Evolutionary conservation across 768 basidiomycete genomes (phyloP).

Genomic region (Tricholoma bakamatsutake): DNA sequence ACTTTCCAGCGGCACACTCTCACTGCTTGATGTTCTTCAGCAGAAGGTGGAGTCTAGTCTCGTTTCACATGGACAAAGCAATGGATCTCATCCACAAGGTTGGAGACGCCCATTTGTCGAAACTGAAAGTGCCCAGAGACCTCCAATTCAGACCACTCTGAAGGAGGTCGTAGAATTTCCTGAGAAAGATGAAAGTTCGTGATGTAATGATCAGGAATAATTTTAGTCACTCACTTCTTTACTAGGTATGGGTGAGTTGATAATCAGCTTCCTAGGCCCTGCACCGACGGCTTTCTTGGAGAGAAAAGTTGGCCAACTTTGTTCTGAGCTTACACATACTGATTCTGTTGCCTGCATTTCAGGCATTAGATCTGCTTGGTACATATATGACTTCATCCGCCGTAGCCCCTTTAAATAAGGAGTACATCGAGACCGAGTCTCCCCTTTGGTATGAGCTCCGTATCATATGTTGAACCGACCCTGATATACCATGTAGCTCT

Average conservation of each 20-base stretch:
- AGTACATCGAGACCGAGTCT: constrained; percentile 86
- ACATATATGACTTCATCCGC: constrained; percentile 85
- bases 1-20: constrained; percentile 65
- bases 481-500: constrained; percentile 40
- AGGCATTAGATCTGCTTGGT: constrained; percentile 84
- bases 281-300: constrained; percentile 63
- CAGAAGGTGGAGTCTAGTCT: constrained; percentile 79
- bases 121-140: constrained; percentile 65
- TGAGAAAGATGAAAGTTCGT: constrained; percentile 85
- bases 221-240: not conserved
- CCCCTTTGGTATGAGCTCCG: constrained; percentile 66
- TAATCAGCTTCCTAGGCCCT: constrained; percentile 77
- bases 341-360: constrained; percentile 1
- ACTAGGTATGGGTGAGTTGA: constrained; percentile 71
- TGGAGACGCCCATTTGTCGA: constrained; percentile 97
- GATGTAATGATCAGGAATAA: not conserved
- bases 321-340: not conserved
- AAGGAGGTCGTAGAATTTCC: constrained; percentile 84
- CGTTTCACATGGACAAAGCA: constrained; percentile 64
- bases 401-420: constrained; percentile 80
- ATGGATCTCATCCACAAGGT: constrained; percentile 63
- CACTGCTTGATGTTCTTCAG: constrained; percentile 79
- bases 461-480: not conserved
- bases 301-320: constrained; percentile 43
- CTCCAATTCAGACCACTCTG: constrained; percentile 42